Evolutionary conservation across 1,284 basidiomycete species (phyloP), one percentile per base, ranked within the genome.

Genomic region (Apiotrichum mycotoxinovorans): DNA sequence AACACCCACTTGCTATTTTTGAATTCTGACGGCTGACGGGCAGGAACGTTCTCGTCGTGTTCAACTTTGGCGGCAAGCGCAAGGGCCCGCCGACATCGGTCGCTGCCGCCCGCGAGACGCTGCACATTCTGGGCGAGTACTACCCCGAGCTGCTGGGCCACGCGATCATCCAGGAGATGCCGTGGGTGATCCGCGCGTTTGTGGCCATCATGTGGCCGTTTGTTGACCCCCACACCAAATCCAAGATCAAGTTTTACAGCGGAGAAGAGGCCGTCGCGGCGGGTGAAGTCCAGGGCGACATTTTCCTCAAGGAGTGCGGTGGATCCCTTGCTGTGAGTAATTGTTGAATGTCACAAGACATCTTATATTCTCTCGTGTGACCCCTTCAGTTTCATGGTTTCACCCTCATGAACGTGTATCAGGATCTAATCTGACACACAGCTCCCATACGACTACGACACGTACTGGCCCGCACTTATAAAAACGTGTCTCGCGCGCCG

Each of bases 161-260:
- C 8, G 62, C 57, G 17, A 56, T 67, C 7, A 68, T 76, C 48
- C 65, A 66, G 40, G 61, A 71, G 48, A 65, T 73, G 46, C 71
- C 72, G 4, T 73, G 70, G 70, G 49, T 69, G 12, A 63, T 73
- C 51, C 65, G 65, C 51, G 53, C 61, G 22, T 72, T 75, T 52
- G 63, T 74, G 46, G 67, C 69, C 51, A 58, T 73, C 51, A 66
- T 74, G 62, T 71, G 72, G 69, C 70, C 71, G 38, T 74, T 77
- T 41, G 69, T 75, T 56, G 73, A 75, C 52, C 61, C 71, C 1
- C 52, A 57, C 15, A 72, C 70, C 4, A 67, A 66, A 51, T 37
- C 55, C 30, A 71, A 72, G 49, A 64, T 71, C 52, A 59, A 55
- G 23, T 67, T 74, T 27, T 62, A 50, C 30, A 47, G 47, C 7